Conservation (phyloP, 805 yeast species). For the Nakazawaea laoshanensis region DNA sequence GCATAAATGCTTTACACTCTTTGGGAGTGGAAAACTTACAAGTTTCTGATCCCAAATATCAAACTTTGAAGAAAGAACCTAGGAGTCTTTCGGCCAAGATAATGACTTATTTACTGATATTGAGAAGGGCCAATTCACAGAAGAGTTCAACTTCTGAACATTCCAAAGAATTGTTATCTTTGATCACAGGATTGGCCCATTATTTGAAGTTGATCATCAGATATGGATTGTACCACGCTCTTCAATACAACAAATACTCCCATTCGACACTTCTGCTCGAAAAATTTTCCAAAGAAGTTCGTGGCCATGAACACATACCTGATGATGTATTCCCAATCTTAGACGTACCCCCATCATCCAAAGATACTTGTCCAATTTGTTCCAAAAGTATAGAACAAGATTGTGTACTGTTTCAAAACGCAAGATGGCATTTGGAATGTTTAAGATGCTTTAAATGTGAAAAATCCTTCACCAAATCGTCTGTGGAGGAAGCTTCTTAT, state of each 20-base stretch:
- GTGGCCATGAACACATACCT: constrained; percentile 33
- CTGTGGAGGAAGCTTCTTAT: constrained; percentile 38
- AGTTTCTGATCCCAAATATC: constrained; percentile 21
- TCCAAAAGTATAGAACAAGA: constrained; percentile 72
- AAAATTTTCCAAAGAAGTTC: constrained; percentile 47
- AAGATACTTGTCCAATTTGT: constrained; percentile 73
- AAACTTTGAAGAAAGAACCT: constrained; percentile 51
- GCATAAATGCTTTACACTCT: constrained; percentile 47
- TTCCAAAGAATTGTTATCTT: constrained; percentile 63
- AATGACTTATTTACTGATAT: constrained; percentile 78
- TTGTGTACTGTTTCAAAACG: constrained; percentile 54
- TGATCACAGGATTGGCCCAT: constrained; percentile 89
- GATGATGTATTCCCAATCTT: constrained; percentile 30
- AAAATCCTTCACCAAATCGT: constrained; percentile 26
- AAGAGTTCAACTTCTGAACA: constrained; percentile 25
- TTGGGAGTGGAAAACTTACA: constrained; percentile 14
- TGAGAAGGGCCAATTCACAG: constrained; percentile 47
- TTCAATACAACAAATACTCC: constrained; percentile 52
- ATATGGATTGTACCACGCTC: constrained; percentile 68
- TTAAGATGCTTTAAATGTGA: constrained; percentile 57
- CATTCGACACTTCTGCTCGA: constrained; percentile 57
- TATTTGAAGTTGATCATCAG: constrained; percentile 80
- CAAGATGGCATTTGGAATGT: constrained; percentile 81
- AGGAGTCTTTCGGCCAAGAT: constrained; percentile 82
- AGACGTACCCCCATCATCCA: constrained; percentile 47